Conservation (phyloP, 441 rosid species). For the Kokia cookei region DNA sequence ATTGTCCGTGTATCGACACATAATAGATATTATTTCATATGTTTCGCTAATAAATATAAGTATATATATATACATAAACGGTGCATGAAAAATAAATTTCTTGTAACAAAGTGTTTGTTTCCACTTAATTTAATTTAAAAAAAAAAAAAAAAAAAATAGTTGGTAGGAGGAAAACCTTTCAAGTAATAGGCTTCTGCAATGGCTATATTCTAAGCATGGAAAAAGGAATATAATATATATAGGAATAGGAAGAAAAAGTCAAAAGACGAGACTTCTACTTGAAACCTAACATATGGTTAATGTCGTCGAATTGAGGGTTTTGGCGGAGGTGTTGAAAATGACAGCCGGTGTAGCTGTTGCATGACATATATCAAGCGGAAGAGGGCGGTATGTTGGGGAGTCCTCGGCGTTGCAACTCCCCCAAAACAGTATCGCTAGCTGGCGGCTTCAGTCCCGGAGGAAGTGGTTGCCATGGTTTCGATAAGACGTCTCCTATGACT, state of each 20-base stretch:
- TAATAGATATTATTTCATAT: too few species aligned
- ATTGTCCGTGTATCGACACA: too few species aligned
- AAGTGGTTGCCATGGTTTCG: conserved; percentile 85
- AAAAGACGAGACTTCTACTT: conserved; percentile 10
- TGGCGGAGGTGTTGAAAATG: neutral
- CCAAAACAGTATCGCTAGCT: conserved; percentile 56
- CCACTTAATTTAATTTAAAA: neutral
- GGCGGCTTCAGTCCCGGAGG: conserved; percentile 90
- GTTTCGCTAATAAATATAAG: too few species aligned
- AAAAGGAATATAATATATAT: neutral
- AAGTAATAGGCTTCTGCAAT: neutral
- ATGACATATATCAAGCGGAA: conserved; percentile 22
- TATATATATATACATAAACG: too few species aligned
- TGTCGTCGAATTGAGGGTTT: conserved; percentile 34
- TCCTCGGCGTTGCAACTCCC: conserved; percentile 79
- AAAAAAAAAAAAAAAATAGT: neutral
- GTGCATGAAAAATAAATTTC: neutral
- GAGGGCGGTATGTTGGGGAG: conserved; percentile 52
- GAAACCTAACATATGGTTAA: conserved; percentile 15
- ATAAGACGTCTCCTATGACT: conserved; percentile 72
- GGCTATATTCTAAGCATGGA: neutral
- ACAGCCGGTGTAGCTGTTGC: too few species aligned
- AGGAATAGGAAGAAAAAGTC: neutral
- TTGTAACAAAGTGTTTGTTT: neutral
- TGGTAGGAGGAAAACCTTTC: neutral